These are phyloP conservation scores for Auricularia auricula-judae DNA, from an alignment of 768 basidiomycete genomes.

Conservation along the genomic window DNA sequence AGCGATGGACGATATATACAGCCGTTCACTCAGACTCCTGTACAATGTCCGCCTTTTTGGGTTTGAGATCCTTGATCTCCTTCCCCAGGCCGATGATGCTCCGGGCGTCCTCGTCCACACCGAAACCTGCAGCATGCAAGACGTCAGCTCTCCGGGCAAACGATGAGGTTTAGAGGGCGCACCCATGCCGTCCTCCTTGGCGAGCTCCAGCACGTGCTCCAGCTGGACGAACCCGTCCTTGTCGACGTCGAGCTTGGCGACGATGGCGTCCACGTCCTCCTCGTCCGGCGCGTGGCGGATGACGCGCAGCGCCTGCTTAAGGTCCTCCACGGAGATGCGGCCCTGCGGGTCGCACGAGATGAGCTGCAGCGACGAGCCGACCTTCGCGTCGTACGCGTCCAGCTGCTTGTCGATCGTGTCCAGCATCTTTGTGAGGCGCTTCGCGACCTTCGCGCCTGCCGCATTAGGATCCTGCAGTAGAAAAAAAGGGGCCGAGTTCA, in stretches of 20 bases:
- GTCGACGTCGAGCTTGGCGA: constrained; percentile 91
- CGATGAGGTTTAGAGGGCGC: constrained; percentile 12
- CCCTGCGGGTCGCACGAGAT: constrained; percentile 81
- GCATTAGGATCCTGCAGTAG: constrained; percentile 55
- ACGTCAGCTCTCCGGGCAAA: neutral
- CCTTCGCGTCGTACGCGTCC: constrained; percentile 81
- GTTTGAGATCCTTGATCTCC: constrained; percentile 60
- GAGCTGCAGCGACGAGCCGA: constrained; percentile 75
- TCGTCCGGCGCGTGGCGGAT: constrained; percentile 92
- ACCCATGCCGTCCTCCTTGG: constrained; percentile 82
- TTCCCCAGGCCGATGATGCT: constrained; percentile 72
- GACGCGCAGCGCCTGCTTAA: constrained; percentile 82
- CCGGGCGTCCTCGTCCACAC: constrained; percentile 72
- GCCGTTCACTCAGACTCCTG: constrained; percentile 35
- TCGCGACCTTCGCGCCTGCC: constrained; percentile 67
- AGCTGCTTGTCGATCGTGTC: constrained; percentile 91
- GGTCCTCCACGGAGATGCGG: constrained; percentile 76
- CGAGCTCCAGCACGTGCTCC: constrained; percentile 84
- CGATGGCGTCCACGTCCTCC: constrained; percentile 73
- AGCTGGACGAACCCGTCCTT: constrained; percentile 92
- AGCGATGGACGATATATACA: neutral
- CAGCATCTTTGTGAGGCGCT: constrained; percentile 91
- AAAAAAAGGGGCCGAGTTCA: neutral
- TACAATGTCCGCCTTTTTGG: constrained; percentile 87
- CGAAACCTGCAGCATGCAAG: constrained; percentile 41